phyloP scores from a whole-genome alignment of 352 stramenopile genomes.

The Phytophthora brassicae region DNA sequence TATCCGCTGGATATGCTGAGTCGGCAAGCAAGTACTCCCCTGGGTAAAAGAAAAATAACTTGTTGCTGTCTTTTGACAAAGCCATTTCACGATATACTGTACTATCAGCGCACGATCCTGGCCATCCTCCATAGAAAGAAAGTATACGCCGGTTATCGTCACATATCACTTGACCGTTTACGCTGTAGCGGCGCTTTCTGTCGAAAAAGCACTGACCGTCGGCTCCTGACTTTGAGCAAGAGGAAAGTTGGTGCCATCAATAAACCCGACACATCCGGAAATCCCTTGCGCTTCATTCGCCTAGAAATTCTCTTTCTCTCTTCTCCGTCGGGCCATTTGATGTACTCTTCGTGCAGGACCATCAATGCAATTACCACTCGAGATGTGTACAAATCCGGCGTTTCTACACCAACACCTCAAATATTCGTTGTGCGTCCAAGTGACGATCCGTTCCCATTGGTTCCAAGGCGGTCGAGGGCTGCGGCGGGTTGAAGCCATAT shows the following conservation, averaged over 20 bases:
- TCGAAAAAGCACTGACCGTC: slow-evolving; percentile 18
- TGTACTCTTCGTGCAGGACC: neutral
- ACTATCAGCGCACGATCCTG: slow-evolving; percentile 15
- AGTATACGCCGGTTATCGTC: slow-evolving; percentile 19
- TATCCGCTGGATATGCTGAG: slow-evolving; percentile 5
- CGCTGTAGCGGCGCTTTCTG: slow-evolving; percentile 16
- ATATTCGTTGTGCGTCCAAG: neutral
- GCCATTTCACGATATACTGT: neutral
- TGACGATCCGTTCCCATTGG: slow-evolving; percentile 1
- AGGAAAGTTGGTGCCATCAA: slow-evolving; percentile 20
- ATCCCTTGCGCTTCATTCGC: neutral
- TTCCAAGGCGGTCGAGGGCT: neutral
- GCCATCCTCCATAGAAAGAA: slow-evolving; percentile 10
- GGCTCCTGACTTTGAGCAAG: slow-evolving; percentile 14
- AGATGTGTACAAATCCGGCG: neutral
- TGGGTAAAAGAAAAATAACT: neutral
- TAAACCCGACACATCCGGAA: slow-evolving; percentile 14
- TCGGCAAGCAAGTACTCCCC: neutral
- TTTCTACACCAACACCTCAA: neutral
- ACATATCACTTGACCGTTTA: slow-evolving; percentile 23
- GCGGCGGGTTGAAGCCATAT: neutral
- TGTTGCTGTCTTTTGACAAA: too few species aligned
- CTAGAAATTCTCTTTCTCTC: neutral
- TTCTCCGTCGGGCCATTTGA: neutral
- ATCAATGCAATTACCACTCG: neutral